A percentile compares a stretch with the other conserved stretches of the same genome.
Conservation (phyloP, 1,139 yeast species). For the Magnusiomyces clavatus region DNA sequence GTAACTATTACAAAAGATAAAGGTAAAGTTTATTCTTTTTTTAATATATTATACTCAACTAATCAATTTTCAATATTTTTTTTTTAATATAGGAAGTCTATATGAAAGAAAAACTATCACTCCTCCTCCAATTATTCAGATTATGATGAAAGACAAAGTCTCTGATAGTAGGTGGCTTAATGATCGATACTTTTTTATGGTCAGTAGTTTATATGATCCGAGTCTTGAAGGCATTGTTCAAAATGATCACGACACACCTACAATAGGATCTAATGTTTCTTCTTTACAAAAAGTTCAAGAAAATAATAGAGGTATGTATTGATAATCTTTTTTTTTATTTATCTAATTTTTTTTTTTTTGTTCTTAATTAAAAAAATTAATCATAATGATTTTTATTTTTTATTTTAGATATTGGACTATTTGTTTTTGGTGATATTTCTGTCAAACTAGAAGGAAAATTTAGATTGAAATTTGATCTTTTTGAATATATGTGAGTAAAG, state of each 20-base stretch:
- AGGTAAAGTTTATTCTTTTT: slow-evolving; percentile 8
- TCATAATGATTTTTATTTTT: not conserved
- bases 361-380: not conserved
- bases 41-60: not conserved
- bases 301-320: slow-evolving; percentile 15
- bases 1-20: slow-evolving; percentile 12
- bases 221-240: slow-evolving; percentile 11
- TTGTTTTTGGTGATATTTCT: slow-evolving; percentile 21
- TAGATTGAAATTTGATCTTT: slow-evolving; percentile 18
- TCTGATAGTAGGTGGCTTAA: slow-evolving; percentile 18
- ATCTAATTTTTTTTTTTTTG: not conserved
- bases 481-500: slow-evolving; percentile 16
- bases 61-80: not conserved
- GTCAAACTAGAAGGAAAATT: slow-evolving; percentile 20
- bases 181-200: slow-evolving; percentile 20
- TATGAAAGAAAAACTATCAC: slow-evolving; percentile 20
- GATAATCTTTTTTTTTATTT: not conserved
- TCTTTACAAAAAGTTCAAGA: slow-evolving; percentile 21
- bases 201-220: slow-evolving; percentile 17
- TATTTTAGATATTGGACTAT: slow-evolving; percentile 17
- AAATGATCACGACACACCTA: slow-evolving; percentile 17
- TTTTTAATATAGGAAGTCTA: slow-evolving; percentile 9
- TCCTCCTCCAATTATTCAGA: slow-evolving; percentile 21
- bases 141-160: slow-evolving; percentile 17
- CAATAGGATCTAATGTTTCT: slow-evolving; percentile 19